A percentile compares a stretch with the other conserved stretches of the same genome.
phyloP scores from a whole-genome alignment of 176 grass and related monocot genomes.

The Lolium perenne region DNA sequence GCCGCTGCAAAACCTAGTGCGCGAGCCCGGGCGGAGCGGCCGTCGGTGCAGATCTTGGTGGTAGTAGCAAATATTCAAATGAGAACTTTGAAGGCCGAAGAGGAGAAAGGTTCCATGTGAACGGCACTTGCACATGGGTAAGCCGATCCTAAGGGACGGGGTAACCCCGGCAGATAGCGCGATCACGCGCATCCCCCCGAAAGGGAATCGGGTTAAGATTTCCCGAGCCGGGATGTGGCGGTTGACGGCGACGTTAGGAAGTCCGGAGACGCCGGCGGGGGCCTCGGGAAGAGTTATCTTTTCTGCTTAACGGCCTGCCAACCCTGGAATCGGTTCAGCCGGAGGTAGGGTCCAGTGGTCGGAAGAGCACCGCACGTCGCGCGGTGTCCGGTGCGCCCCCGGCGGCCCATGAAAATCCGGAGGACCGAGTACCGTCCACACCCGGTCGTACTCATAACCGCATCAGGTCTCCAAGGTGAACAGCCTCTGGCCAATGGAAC shows the following conservation, averaged over 20 bases:
- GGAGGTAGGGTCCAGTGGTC: slow-evolving; percentile 43
- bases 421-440: slow-evolving; percentile 63
- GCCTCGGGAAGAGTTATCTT: slow-evolving; percentile 88
- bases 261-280: slow-evolving; percentile 64
- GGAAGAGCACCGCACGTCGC: slow-evolving; percentile 58
- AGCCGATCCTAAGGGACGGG: slow-evolving; percentile 73
- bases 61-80: slow-evolving; percentile 85
- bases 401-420: slow-evolving; percentile 59
- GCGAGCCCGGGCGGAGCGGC: slow-evolving; percentile 63
- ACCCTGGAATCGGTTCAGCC: slow-evolving; percentile 80
- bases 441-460: slow-evolving; percentile 71
- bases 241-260: slow-evolving; percentile 65
- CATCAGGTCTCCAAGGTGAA: slow-evolving; percentile 89
- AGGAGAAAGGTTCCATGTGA: slow-evolving; percentile 93
- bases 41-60: slow-evolving; percentile 41
- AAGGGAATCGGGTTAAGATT: slow-evolving; percentile 71
- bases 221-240: slow-evolving; percentile 68
- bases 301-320: slow-evolving; percentile 76
- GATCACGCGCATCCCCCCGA: slow-evolving; percentile 22
- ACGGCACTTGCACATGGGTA: slow-evolving; percentile 79
- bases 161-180: slow-evolving; percentile 48
- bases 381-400: slow-evolving; percentile 56
- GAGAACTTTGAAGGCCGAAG: slow-evolving; percentile 87
- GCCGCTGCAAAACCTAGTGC: slow-evolving; percentile 52
- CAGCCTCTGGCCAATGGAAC: slow-evolving; percentile 80